Conservation (phyloP, 2,329 filamentous ascomycete species). For the Penicillium sp. region DNA sequence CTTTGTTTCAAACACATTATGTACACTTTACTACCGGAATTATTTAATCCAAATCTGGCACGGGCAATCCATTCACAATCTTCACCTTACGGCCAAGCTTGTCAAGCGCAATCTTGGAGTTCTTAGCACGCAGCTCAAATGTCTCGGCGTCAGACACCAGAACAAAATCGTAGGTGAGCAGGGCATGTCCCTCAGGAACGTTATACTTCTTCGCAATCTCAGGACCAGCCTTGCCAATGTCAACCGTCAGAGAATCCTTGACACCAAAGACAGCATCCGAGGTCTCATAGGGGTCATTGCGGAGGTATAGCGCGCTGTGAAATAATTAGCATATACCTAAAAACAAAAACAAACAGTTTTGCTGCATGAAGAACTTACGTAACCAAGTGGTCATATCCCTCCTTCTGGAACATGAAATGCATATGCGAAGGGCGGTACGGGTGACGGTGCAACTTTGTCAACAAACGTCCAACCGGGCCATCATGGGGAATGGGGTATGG, state of each 20-base stretch:
- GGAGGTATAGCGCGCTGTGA: slow-evolving; percentile 70
- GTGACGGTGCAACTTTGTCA: slow-evolving; percentile 68
- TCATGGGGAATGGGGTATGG: slow-evolving; percentile 84
- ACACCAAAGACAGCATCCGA: slow-evolving; percentile 86
- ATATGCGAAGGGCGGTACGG: slow-evolving; percentile 75
- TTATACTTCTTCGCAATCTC: slow-evolving; percentile 62
- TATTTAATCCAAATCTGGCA: slow-evolving; percentile 23
- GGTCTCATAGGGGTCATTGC: slow-evolving; percentile 76
- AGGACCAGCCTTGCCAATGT: slow-evolving; percentile 55
- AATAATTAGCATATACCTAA: not conserved
- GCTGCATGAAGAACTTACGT: slow-evolving; percentile 60
- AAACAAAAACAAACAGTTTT: not conserved
- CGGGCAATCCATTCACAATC: slow-evolving; percentile 52
- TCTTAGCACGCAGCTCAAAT: slow-evolving; percentile 62
- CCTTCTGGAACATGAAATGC: slow-evolving; percentile 87
- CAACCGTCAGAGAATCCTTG: slow-evolving; percentile 75
- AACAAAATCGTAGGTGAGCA: slow-evolving; percentile 75
- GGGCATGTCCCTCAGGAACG: slow-evolving; percentile 62
- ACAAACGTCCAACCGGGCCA: slow-evolving; percentile 74
- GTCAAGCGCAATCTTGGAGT: slow-evolving; percentile 67
- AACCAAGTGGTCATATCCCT: slow-evolving; percentile 75
- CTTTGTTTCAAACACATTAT: not conserved
- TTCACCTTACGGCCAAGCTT: slow-evolving; percentile 68
- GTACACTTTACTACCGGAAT: not conserved
- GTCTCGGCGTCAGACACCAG: slow-evolving; percentile 72